Evolutionary conservation across 257 asterid species (phyloP).

Genomic region (Anisodus acutangulus): DNA sequence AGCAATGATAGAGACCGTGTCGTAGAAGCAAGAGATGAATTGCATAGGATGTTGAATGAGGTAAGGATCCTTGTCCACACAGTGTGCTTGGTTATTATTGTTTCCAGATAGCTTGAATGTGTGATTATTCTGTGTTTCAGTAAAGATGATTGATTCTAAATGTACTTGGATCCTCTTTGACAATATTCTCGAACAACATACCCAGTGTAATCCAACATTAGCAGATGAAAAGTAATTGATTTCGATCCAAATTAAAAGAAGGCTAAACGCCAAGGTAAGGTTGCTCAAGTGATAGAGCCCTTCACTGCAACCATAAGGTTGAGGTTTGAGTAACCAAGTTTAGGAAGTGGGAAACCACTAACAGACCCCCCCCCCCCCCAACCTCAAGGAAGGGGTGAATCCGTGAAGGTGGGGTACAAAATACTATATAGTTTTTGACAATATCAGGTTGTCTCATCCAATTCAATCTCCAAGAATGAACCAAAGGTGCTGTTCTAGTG

Average conservation of each 20-base stretch:
- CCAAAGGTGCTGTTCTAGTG: neutral
- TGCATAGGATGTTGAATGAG: slow-evolving; percentile 94
- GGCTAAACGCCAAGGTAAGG: neutral
- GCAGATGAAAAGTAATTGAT: neutral
- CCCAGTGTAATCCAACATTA: neutral
- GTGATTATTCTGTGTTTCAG: neutral
- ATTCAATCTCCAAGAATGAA: neutral
- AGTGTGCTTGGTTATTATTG: slow-evolving; percentile 16
- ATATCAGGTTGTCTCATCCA: neutral
- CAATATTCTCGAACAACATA: neutral
- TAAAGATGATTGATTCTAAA: neutral
- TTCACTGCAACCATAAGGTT: neutral
- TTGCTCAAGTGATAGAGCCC: neutral
- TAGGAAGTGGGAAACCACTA: neutral
- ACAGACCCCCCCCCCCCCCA: neutral
- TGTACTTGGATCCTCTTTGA: neutral
- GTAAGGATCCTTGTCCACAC: slow-evolving; percentile 39
- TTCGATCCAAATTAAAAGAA: neutral
- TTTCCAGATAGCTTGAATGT: neutral
- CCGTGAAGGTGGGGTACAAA: neutral
- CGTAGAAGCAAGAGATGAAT: slow-evolving; percentile 88
- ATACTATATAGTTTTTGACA: neutral
- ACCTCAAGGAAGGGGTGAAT: neutral
- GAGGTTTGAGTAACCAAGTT: neutral
- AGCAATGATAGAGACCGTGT: slow-evolving; percentile 91